Evolutionary conservation across 805 yeast species (phyloP).

Genomic region (Starmerella bombi): DNA sequence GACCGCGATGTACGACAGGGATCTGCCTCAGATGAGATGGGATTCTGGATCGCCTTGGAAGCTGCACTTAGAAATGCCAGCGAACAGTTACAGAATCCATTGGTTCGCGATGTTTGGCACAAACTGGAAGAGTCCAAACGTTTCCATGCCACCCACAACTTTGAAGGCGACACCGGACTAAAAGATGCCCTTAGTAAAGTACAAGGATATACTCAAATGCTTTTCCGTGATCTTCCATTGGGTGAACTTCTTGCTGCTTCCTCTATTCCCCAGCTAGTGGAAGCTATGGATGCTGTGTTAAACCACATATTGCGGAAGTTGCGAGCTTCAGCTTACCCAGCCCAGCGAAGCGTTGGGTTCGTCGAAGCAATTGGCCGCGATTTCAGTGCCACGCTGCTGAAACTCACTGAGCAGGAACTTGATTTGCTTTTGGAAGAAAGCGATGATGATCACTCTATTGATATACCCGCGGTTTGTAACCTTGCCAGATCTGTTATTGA

Average conservation of each 20-base stretch:
- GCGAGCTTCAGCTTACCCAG: conserved; percentile 47
- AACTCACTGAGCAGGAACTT: conserved; percentile 33
- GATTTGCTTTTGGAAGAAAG: conserved; percentile 19
- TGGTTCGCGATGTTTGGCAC: conserved; percentile 44
- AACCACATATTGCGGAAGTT: conserved; percentile 48
- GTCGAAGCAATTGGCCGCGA: conserved; percentile 54
- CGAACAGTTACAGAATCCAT: conserved; percentile 40
- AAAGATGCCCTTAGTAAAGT: conserved; percentile 40
- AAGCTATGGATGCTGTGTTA: conserved; percentile 38
- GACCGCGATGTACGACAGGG: conserved; percentile 44
- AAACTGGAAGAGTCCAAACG: conserved; percentile 58
- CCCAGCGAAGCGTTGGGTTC: conserved; percentile 48
- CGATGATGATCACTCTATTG: background rate
- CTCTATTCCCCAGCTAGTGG: conserved; percentile 34
- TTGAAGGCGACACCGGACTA: conserved; percentile 58
- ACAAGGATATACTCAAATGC: conserved; percentile 39
- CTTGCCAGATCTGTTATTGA: conserved; percentile 2
- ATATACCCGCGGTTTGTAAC: background rate
- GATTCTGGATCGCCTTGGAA: conserved; percentile 68
- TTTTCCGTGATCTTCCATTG: conserved; percentile 60
- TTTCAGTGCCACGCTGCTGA: conserved; percentile 27
- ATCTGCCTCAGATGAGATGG: conserved; percentile 51
- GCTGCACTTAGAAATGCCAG: conserved; percentile 41
- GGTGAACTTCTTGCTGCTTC: conserved; percentile 41
- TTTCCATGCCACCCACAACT: conserved; percentile 63